Base-by-base conservation (phyloP, 1,139 yeast genomes). In the Taphrina communis region DNA sequence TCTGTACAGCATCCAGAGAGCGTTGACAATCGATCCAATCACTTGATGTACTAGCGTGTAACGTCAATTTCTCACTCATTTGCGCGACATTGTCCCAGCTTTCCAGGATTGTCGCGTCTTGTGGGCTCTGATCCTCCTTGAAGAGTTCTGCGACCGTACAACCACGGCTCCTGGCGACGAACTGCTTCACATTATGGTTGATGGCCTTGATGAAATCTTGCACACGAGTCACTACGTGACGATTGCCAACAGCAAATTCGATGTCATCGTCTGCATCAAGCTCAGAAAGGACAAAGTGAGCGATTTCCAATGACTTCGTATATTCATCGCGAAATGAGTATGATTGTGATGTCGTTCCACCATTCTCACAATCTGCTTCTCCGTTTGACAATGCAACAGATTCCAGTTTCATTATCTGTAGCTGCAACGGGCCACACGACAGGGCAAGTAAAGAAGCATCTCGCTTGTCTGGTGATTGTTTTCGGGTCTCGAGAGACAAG, bases 21-120 rank as follows among this genome's bases (percentile, higher is more conserved):
- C 38, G 25, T 2, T 42, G 52, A 48, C 68, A 65, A 19, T 65
- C 68, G 19, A 38, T 36, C 52, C 61, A 65, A 31, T 65, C 68
- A 14, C 48, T 48, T 17, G 68, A 48, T 11, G 55, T 52, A 14
- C 41, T 42, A 1, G 58, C 38, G 38, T 58, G 68, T 17, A 48
- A 14, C n/a, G 35, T 11, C 6, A 65, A 14, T 14, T 35, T 35
- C 12, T 38, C 56, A 17, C 14, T 21, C 17, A 41, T 31, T 19
- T 39, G 44, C 36, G 39, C 21, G 12, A 38, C 42, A 1, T 53
- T 17, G 14, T 17, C 12, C 58, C 41, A 38, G 17, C 11, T 35
- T 31, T 25, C 53, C n/a, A n/a, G 8, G n/a, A 50, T 31, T 17
- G 9, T 21, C n/a, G 53, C 19, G 8, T 21, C n/a, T 14, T 44